These are phyloP conservation scores for Geopyxis carbonaria DNA, from an alignment of 495 filamentous ascomycete species.

Conservation along the genomic window DNA sequence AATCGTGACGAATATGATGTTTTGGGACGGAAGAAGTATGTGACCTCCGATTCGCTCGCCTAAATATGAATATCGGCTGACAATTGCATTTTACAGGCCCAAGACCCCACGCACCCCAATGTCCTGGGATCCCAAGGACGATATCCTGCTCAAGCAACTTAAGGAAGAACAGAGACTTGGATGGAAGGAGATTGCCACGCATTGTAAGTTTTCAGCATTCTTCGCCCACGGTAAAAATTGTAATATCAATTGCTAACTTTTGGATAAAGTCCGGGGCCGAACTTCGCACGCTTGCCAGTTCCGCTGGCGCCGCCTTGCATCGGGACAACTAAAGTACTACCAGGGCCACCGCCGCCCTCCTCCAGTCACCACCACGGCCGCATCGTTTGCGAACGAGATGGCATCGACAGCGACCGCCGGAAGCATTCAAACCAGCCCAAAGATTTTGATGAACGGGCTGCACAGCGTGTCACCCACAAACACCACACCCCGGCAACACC, in stretches of 20 bases:
- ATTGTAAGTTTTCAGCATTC: slow-evolving; percentile 15
- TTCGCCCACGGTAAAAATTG: too few relatives aligned
- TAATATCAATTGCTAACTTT: slow-evolving; percentile 12
- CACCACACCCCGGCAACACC: slow-evolving; percentile 19
- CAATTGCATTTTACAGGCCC: slow-evolving; percentile 14
- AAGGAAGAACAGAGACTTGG: slow-evolving; percentile 26
- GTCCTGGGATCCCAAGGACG: slow-evolving; percentile 26
- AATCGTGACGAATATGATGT: slow-evolving; percentile 24
- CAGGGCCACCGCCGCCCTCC: slow-evolving; percentile 25
- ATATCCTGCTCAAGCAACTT: slow-evolving; percentile 24
- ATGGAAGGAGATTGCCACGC: slow-evolving; percentile 26
- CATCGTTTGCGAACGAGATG: slow-evolving; percentile 25
- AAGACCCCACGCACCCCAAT: slow-evolving; percentile 26
- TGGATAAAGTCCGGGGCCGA: slow-evolving; percentile 15
- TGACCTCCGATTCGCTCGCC: background rate
- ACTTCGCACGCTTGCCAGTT: slow-evolving; percentile 26
- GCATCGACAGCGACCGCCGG: slow-evolving; percentile 22
- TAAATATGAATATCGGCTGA: slow-evolving; percentile 3
- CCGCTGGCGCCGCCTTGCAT: slow-evolving; percentile 25
- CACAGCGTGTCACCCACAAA: slow-evolving; percentile 19
- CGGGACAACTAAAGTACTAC: slow-evolving; percentile 25
- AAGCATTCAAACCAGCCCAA: slow-evolving; percentile 16
- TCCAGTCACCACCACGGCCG: slow-evolving; percentile 24
- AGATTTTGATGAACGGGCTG: slow-evolving; percentile 21
- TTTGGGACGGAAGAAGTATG: slow-evolving; percentile 25